A percentile compares a stretch with the other conserved stretches of the same genome.
phyloP scores from a whole-genome alignment of 495 filamentous ascomycete species.

The Hapsidospora chrysogenum region DNA sequence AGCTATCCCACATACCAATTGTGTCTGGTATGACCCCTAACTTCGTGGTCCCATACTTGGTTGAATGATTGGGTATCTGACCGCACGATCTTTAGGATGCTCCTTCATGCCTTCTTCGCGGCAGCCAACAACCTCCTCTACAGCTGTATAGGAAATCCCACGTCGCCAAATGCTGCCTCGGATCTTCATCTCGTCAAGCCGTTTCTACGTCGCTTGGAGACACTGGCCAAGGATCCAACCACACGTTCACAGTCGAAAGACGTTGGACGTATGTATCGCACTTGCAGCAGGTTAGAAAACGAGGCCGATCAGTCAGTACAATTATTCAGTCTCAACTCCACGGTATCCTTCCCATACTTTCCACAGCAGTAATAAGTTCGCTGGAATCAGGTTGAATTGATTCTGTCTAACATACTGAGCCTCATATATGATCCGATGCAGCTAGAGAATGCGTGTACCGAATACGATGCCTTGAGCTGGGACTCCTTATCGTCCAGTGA shows the following conservation, averaged over 20 bases:
- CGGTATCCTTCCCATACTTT: neutral
- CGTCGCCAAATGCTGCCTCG: slow-evolving; percentile 1
- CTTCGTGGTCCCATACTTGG: neutral
- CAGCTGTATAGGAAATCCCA: neutral
- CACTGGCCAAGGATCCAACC: slow-evolving; percentile 2
- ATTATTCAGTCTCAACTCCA: neutral
- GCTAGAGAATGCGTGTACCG: neutral
- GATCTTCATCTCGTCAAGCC: slow-evolving; percentile 3
- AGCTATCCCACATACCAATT: neutral
- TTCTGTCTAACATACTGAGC: neutral
- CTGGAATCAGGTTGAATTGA: neutral
- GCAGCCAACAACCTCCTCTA: slow-evolving; percentile 1
- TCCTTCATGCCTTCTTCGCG: slow-evolving; percentile 2
- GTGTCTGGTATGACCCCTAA: slow-evolving; percentile 1
- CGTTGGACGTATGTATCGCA: slow-evolving; percentile 1
- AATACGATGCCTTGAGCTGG: neutral
- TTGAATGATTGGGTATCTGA: neutral
- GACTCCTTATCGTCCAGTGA: neutral
- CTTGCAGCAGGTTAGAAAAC: neutral
- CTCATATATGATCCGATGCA: neutral
- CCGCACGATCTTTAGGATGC: slow-evolving; percentile 1
- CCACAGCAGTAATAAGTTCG: neutral
- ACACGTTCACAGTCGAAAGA: neutral
- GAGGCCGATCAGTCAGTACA: slow-evolving; percentile 1
- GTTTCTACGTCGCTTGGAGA: slow-evolving; percentile 1